Percentiles rank a stretch among this genome's conserved stretches.
phyloP scores from a whole-genome alignment of 306 rosid genomes.

The Gynostemma pentaphyllum region DNA sequence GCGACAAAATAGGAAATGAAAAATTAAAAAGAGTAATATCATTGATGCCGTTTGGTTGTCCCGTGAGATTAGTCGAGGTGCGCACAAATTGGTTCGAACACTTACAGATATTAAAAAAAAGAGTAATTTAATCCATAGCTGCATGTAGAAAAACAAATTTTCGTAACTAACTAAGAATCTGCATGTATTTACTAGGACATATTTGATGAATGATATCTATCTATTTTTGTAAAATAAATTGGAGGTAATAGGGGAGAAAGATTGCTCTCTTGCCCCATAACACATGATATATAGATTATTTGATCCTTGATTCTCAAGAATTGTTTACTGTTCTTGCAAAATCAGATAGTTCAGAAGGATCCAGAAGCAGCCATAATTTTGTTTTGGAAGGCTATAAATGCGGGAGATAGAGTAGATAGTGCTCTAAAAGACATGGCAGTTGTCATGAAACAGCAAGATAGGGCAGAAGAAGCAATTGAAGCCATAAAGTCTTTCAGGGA shows the following conservation, averaged over 20 bases:
- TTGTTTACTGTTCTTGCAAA: background rate
- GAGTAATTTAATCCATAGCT: no score
- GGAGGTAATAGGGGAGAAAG: background rate
- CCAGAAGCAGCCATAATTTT: slow-evolving; percentile 69
- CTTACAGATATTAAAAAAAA: no score
- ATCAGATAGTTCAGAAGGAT: slow-evolving; percentile 65
- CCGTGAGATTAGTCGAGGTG: no score
- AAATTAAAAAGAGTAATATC: no score
- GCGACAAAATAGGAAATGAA: no score
- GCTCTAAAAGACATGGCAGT: slow-evolving; percentile 93
- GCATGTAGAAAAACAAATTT: no score
- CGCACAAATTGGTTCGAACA: no score
- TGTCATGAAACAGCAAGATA: slow-evolving; percentile 76
- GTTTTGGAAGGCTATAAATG: slow-evolving; percentile 85
- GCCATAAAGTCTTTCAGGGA: slow-evolving; percentile 62
- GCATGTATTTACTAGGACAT: no score
- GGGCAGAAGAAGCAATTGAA: slow-evolving; percentile 86
- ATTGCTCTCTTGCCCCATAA: background rate
- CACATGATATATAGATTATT: background rate
- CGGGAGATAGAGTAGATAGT: slow-evolving; percentile 80
- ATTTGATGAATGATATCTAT: background rate
- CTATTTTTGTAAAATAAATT: background rate
- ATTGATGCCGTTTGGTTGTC: no score
- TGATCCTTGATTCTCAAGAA: background rate
- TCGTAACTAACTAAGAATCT: no score